phyloP scores from a whole-genome alignment of 495 filamentous ascomycete genomes.

The Aspergillus hancockii region DNA sequence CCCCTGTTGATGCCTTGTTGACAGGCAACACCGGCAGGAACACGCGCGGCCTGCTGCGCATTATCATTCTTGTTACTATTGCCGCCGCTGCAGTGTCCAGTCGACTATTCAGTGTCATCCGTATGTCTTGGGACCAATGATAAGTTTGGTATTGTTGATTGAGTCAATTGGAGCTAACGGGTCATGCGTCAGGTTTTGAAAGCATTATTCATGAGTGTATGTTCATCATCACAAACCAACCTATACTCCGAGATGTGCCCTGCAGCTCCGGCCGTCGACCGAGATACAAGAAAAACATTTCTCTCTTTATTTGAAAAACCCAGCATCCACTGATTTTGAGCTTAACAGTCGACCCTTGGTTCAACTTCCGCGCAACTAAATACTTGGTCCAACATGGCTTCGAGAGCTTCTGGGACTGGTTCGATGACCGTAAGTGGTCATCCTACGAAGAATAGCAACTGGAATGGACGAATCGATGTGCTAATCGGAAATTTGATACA shows the following conservation, averaged over 20 bases:
- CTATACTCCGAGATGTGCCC: background rate
- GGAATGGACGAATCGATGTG: background rate
- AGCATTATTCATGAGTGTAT: slow-evolving; percentile 99
- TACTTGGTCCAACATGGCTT: slow-evolving; percentile 96
- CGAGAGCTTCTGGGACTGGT: slow-evolving; percentile 99
- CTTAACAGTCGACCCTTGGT: slow-evolving; percentile 94
- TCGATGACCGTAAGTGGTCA: slow-evolving; percentile 81
- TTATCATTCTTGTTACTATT: slow-evolving; percentile 90
- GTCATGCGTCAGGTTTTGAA: slow-evolving; percentile 72
- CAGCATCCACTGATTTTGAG: slow-evolving; percentile 22
- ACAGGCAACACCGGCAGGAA: slow-evolving; percentile 69
- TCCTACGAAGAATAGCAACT: background rate
- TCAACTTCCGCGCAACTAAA: slow-evolving; percentile 98
- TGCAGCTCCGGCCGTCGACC: background rate
- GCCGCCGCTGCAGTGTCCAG: slow-evolving; percentile 90
- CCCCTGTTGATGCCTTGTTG: slow-evolving; percentile 57
- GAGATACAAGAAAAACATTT: background rate
- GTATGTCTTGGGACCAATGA: slow-evolving; percentile 53
- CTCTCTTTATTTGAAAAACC: slow-evolving; percentile 5
- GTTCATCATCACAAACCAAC: slow-evolving; percentile 38
- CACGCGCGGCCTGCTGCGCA: slow-evolving; percentile 81
- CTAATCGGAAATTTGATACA: slow-evolving; percentile 29
- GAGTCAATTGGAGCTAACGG: slow-evolving; percentile 36
- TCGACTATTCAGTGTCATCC: slow-evolving; percentile 96
- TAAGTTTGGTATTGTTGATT: background rate